Evolutionary conservation across 805 yeast species (phyloP).

Genomic region (Kluyveromyces lactis): DNA sequence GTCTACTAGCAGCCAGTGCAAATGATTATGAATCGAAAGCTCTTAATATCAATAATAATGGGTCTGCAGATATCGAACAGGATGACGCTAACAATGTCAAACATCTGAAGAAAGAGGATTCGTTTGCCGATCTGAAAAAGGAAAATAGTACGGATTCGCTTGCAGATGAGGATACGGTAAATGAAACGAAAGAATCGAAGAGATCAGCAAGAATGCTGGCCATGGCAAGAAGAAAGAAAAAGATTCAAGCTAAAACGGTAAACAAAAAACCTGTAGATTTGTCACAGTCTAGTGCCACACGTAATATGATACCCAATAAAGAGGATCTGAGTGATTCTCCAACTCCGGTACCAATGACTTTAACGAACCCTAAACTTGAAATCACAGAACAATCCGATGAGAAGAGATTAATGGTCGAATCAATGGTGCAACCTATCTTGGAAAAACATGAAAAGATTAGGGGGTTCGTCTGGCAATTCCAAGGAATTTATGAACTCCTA

Average conservation of each 20-base stretch:
- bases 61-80: constrained; percentile 8
- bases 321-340: constrained; percentile 22
- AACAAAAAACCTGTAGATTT: constrained; percentile 53
- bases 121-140: constrained; percentile 27
- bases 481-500: constrained; percentile 80
- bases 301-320: constrained; percentile 18
- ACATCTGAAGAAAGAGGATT: constrained; percentile 17
- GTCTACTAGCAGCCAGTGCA: constrained; percentile 21
- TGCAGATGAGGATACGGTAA: constrained; percentile 7
- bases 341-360: constrained; percentile 16
- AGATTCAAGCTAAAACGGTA: constrained; percentile 51
- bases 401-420: constrained; percentile 77
- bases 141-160: constrained; percentile 16
- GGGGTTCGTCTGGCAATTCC: constrained; percentile 86
- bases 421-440: constrained; percentile 58
- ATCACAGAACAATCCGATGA: constrained; percentile 76
- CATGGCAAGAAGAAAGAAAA: constrained; percentile 87
- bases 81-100: constrained; percentile 9
- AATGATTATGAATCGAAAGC: constrained; percentile 4
- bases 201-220: constrained; percentile 79
- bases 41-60: not conserved
- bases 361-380: constrained; percentile 38
- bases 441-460: constrained; percentile 65
- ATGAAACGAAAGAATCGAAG: constrained; percentile 17
- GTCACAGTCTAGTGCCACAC: constrained; percentile 62